Evolutionary conservation across 139 green algal species (phyloP), one percentile per base, ranked within the genome.

Genomic region (Micractinium sp.): DNA sequence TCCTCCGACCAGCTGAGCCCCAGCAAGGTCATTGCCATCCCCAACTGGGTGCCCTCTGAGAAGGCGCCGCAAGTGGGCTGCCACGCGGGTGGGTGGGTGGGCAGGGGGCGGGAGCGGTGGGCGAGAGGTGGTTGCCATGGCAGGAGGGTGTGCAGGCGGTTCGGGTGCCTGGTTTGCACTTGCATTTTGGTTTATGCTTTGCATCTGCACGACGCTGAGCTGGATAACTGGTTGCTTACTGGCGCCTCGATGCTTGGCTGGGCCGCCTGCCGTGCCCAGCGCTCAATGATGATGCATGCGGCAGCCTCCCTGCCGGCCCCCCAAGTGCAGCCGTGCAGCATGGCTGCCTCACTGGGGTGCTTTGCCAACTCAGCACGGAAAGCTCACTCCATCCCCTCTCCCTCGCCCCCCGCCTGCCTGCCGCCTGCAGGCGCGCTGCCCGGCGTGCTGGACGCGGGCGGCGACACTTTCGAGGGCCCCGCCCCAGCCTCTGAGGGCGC

Each of bases 11-110:
- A 89, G 75, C 74, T 91, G 53, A 31, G 53, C 29, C 88, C 82
- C 56, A 35, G 7, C 73, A 77, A 77, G 82, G 39, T 76, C 61
- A 67, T 89, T 13, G 82, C 82, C 88, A 78, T 91, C 47, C 88
- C 88, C 56, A 91, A 85, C 82, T 91, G 82, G 82, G 73, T 89
- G 73, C 74, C 53, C 35, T 84, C 38, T 23, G 88, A 89, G 88
- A n/a, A 18, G 81, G 81, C 29, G 53, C 63, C 67, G 29, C 1
- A 87, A 29, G 23, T 41, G 20, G 83, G 83, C 27, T 87, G 83
- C 83, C 83, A 87, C 83, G 83, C 83, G 29, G 83, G 83, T 81
- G 82, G n/a, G 39, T 61, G 77, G n/a, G 31, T 18, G 27, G 74
- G 74, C 20, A 14, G 29, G 29, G 13, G 23, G 74, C 27, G 74